Evolutionary conservation across 2,329 filamentous ascomycete genomes (phyloP).

Genomic region (Sporothrix dimorphospora): DNA sequence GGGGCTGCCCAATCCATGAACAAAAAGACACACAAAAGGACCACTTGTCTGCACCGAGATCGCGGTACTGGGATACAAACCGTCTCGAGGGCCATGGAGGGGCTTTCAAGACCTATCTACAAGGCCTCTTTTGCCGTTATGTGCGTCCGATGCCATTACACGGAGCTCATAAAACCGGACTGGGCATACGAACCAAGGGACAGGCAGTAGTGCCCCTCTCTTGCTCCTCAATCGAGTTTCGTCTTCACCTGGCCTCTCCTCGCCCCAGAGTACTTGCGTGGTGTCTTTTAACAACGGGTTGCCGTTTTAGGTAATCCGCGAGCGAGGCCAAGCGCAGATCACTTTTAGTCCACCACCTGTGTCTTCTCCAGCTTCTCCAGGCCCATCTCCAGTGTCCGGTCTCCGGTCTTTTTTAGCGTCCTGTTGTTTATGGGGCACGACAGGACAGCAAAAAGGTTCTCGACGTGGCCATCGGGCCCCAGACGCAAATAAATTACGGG

Average conservation of each 20-base stretch:
- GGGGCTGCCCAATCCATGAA: not conserved
- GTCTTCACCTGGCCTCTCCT: not conserved
- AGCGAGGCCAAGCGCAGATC: conserved; percentile 7
- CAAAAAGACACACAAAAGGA: not conserved
- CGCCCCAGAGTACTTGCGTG: not conserved
- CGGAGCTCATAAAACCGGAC: no score
- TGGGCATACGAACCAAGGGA: not conserved
- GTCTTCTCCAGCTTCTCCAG: conserved; percentile 21
- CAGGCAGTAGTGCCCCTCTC: not conserved
- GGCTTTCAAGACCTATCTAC: not conserved
- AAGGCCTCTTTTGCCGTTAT: not conserved
- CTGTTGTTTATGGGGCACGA: not conserved
- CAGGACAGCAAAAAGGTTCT: not conserved
- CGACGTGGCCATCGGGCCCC: conserved; percentile 15
- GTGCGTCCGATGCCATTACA: not conserved
- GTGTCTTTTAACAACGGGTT: conserved; percentile 12
- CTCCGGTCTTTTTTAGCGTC: conserved; percentile 19
- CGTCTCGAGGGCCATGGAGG: conserved; percentile 9
- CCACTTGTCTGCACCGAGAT: not conserved
- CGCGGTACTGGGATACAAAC: not conserved
- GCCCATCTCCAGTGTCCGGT: conserved; percentile 8
- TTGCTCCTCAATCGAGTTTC: not conserved
- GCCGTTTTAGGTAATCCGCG: conserved; percentile 25
- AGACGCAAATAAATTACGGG: not conserved
- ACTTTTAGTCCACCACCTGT: not conserved